Percentiles rank a stretch among this genome's conserved stretches.
Evolutionary conservation across 106 monocot species (phyloP).

Genomic region (Phalaenopsis aphrodite): DNA sequence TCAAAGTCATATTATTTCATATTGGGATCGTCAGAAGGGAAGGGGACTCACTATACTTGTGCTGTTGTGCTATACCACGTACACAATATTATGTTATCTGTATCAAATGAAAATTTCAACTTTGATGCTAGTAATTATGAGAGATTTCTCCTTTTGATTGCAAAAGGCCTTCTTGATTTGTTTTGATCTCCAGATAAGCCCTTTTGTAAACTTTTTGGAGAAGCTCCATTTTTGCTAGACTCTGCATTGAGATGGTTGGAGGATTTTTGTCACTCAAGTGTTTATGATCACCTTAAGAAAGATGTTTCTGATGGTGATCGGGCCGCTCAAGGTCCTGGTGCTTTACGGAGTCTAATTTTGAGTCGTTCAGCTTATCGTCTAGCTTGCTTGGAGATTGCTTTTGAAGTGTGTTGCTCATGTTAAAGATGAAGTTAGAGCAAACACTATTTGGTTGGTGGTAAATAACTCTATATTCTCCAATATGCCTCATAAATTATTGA

Average conservation of each 20-base stretch:
- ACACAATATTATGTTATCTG: conserved; percentile 35
- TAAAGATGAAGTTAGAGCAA: too few species aligned
- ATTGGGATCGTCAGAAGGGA: conserved; percentile 70
- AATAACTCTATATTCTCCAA: too few species aligned
- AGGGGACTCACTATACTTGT: conserved; percentile 78
- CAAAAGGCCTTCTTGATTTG: conserved; percentile 59
- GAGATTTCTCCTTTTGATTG: conserved; percentile 72
- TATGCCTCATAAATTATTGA: too few species aligned
- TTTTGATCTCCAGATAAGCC: conserved; percentile 88
- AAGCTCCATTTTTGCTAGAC: conserved; percentile 72
- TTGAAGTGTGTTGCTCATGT: conserved; percentile 37
- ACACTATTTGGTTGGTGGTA: too few species aligned
- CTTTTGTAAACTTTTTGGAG: conserved; percentile 71
- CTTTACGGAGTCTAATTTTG: conserved; percentile 87
- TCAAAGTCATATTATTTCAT: conserved; percentile 52
- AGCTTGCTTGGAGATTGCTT: conserved; percentile 70
- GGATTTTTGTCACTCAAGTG: conserved; percentile 51
- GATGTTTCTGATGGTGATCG: conserved; percentile 77
- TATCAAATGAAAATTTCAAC: conserved; percentile 24
- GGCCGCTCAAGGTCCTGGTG: conserved; percentile 75
- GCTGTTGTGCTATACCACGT: conserved; percentile 49
- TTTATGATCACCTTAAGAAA: conserved; percentile 33
- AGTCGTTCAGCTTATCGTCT: conserved; percentile 49
- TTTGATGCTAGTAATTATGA: conserved; percentile 49
- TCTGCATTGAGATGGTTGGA: conserved; percentile 69